Percentiles rank a stretch among this genome's conserved stretches.
Evolutionary conservation across 2,329 filamentous ascomycete species (phyloP).

Genomic region (Fusarium haematococcum): DNA sequence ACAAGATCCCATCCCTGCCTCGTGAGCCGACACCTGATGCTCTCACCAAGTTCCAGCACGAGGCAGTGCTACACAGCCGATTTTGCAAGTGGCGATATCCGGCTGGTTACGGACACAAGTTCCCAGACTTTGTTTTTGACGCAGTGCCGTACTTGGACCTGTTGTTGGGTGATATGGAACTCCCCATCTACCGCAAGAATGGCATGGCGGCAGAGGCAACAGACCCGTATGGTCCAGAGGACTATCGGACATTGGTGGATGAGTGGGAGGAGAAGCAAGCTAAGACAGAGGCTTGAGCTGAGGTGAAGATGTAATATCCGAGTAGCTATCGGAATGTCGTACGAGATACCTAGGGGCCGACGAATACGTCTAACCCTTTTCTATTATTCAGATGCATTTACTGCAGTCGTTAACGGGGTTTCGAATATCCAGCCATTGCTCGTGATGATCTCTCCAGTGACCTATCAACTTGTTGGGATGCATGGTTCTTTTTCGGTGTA

Average conservation of each 20-base stretch:
- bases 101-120: conserved; percentile 70
- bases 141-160: conserved; percentile 78
- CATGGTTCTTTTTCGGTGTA: not conserved
- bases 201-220: conserved; percentile 64
- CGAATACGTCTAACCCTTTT: not conserved
- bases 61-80: conserved; percentile 73
- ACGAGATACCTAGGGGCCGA: not conserved
- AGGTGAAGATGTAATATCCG: not conserved
- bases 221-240: conserved; percentile 68
- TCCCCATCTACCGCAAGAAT: conserved; percentile 67
- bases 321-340: not conserved
- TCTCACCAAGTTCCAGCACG: conserved; percentile 58
- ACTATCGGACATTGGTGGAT: conserved; percentile 65
- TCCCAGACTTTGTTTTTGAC: conserved; percentile 82
- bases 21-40: conserved; percentile 41
- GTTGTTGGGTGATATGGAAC: conserved; percentile 73
- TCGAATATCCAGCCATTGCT: not conserved
- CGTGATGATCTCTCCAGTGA: not conserved
- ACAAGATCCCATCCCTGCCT: conserved; percentile 41
- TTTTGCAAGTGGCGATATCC: conserved; percentile 79
- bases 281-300: not conserved
- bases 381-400: not conserved
- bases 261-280: conserved; percentile 59
- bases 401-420: not conserved
- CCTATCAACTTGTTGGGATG: not conserved